phyloP scores from a whole-genome alignment of 2,329 filamentous ascomycete genomes.

The Aspergillus candidus region DNA sequence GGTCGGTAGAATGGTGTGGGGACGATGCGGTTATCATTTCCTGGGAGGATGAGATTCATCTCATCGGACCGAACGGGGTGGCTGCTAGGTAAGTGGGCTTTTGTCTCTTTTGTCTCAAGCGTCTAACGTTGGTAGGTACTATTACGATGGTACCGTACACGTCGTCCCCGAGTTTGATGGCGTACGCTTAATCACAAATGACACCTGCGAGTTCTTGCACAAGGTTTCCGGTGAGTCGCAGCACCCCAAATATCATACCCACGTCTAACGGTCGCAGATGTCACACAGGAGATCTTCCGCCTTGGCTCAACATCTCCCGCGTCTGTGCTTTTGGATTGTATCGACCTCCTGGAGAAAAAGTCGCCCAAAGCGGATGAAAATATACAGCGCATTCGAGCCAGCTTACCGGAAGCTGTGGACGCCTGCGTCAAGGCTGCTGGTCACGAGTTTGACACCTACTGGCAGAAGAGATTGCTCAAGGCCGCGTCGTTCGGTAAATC shows the following conservation, averaged over 20 bases:
- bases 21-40: conserved; percentile 88
- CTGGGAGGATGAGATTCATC: conserved; percentile 96
- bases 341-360: conserved; percentile 83
- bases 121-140: conserved; percentile 54
- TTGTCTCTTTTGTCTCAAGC: neutral
- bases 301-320: conserved; percentile 82
- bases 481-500: conserved; percentile 97
- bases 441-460: conserved; percentile 80
- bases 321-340: conserved; percentile 87
- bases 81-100: conserved; percentile 51
- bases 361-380: conserved; percentile 97
- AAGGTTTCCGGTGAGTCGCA: conserved; percentile 61
- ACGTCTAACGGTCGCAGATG: conserved; percentile 41
- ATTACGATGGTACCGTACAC: conserved; percentile 87
- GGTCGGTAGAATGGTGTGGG: conserved; percentile 92
- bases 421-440: conserved; percentile 89
- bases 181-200: conserved; percentile 82
- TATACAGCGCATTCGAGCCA: conserved; percentile 85
- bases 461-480: conserved; percentile 94
- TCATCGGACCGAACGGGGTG: conserved; percentile 78
- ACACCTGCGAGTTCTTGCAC: conserved; percentile 96
- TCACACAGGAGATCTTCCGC: conserved; percentile 82
- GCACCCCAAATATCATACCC: neutral
- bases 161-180: conserved; percentile 83
- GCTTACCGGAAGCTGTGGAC: conserved; percentile 86